Conservation (phyloP, 176 grass and related monocot genomes). For the Oryza coarctata region DNA sequence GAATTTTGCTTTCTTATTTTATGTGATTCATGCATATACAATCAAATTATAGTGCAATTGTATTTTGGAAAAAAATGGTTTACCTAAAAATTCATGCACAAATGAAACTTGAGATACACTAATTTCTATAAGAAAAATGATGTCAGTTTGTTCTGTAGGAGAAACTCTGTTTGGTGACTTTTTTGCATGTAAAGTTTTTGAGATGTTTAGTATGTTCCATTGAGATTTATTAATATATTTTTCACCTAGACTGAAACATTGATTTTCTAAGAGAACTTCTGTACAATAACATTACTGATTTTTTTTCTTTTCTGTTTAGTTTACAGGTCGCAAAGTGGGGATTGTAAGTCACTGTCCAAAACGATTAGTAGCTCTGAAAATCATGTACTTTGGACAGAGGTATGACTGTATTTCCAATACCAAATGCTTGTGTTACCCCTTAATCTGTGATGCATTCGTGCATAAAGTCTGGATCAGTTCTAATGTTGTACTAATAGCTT, state of each 20-base stretch:
- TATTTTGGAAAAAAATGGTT: background rate
- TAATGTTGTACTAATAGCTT: background rate
- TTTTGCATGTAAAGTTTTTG: background rate
- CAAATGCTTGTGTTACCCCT: background rate
- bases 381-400: conserved; percentile 96
- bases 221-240: background rate
- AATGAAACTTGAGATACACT: conserved; percentile 19
- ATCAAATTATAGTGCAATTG: conserved; percentile 10
- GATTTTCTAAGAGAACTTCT: background rate
- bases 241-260: background rate
- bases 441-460: background rate
- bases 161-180: background rate
- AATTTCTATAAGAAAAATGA: background rate
- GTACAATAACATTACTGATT: background rate
- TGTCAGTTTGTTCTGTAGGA: background rate
- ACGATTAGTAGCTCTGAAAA: conserved; percentile 68
- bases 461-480: background rate
- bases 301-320: conserved; percentile 20
- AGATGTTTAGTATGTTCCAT: conserved; percentile 1
- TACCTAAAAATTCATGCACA: conserved; percentile 7
- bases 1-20: background rate
- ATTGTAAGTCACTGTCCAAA: conserved; percentile 52
- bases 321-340: conserved; percentile 39
- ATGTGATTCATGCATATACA: conserved; percentile 9
- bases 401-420: conserved; percentile 20